Conservation (phyloP, 768 basidiomycete genomes). For the Agaricus blazei region DNA sequence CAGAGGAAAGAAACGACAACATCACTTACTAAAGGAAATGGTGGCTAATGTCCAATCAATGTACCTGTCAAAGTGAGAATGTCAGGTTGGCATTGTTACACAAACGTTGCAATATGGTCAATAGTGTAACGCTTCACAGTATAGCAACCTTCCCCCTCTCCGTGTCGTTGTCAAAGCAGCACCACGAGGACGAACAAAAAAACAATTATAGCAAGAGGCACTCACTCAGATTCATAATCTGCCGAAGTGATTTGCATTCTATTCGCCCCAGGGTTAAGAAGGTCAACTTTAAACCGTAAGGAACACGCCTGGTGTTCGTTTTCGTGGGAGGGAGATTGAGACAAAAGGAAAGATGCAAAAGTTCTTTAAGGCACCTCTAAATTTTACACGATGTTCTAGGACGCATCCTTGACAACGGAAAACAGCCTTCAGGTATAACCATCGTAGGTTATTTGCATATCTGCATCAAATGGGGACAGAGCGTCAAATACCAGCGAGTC, state of each 20-base stretch:
- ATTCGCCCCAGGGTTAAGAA: background rate
- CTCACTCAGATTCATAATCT: slow-evolving; percentile 3
- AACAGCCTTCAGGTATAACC: no score
- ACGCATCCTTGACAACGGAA: no score
- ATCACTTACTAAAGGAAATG: background rate
- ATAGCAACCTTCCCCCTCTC: background rate
- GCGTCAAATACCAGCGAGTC: no score
- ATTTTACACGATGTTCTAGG: no score
- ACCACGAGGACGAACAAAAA: background rate
- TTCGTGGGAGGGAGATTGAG: no score
- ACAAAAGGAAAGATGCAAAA: no score
- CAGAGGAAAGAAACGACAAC: background rate
- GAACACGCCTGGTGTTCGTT: no score
- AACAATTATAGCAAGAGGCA: background rate
- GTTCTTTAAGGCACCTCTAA: no score
- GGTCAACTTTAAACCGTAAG: background rate
- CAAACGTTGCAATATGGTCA: background rate
- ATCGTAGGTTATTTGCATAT: no score
- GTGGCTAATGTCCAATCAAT: slow-evolving; percentile 1
- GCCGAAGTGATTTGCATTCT: background rate
- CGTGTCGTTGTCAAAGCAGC: background rate
- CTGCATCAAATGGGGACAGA: no score
- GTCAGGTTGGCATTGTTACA: background rate
- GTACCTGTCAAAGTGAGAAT: background rate
- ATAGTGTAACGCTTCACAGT: background rate